These are phyloP conservation scores for Aurantiochytrium sp. DNA, from an alignment of 108 stramenopile genomes.

Conservation along the genomic window DNA sequence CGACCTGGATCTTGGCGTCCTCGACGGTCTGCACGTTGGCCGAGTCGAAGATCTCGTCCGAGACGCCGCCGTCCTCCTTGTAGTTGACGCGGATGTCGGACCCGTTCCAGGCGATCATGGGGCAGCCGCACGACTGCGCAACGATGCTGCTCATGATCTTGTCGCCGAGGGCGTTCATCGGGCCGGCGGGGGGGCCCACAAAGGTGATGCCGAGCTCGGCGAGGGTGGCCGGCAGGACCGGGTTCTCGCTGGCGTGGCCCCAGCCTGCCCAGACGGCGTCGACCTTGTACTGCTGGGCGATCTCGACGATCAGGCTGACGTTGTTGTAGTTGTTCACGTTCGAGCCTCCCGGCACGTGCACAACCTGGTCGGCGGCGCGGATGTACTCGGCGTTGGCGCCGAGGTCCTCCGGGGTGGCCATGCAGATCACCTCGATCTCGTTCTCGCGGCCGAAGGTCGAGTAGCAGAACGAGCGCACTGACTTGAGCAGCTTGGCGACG, in stretches of 20 bases:
- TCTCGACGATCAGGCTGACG: conserved; percentile 96
- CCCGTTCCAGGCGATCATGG: conserved; percentile 97
- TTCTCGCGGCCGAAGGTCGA: conserved; percentile 86
- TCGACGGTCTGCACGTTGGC: conserved; percentile 74
- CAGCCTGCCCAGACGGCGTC: conserved; percentile 99
- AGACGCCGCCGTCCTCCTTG: conserved; percentile 65
- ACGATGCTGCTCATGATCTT: conserved; percentile 98
- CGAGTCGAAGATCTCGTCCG: conserved; percentile 74
- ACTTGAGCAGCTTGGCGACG: conserved; percentile 88
- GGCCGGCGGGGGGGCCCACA: conserved; percentile 92
- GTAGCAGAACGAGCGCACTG: conserved; percentile 89
- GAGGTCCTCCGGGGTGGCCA: conserved; percentile 96
- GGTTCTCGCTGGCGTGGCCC: conserved; percentile 98
- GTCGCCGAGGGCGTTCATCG: conserved; percentile 98
- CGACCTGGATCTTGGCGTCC: conserved; percentile 70
- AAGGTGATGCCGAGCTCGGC: conserved; percentile 77
- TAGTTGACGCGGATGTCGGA: conserved; percentile 70
- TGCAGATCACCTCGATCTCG: conserved; percentile 82
- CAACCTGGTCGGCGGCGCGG: conserved; percentile 96
- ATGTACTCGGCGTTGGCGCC: conserved; percentile 98
- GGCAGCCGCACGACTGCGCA: conserved; percentile 94
- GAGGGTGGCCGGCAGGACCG: conserved; percentile 82
- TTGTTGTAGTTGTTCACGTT: conserved; percentile 99
- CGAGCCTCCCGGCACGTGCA: conserved; percentile 97
- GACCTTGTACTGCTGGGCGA: conserved; percentile 89